These are phyloP conservation scores for Schwanniomyces pseudopolymorphus DNA, from an alignment of 805 yeast genomes.

Conservation along the genomic window DNA sequence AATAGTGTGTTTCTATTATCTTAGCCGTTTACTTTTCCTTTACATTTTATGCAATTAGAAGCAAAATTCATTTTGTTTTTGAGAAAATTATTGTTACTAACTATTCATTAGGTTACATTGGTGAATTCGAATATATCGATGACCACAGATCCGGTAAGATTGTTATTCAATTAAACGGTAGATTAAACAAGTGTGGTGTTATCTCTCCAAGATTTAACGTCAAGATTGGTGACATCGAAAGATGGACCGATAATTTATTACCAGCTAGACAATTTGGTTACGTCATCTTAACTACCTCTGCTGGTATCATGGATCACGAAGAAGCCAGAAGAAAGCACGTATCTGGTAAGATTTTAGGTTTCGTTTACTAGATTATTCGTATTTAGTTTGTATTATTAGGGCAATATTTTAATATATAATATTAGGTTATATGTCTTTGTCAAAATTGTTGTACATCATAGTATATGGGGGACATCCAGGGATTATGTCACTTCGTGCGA, in stretches of 20 bases:
- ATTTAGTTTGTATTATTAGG: constrained; percentile 1
- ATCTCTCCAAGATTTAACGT: constrained; percentile 98
- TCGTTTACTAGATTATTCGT: constrained; percentile 67
- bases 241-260: constrained; percentile 96
- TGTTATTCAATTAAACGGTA: constrained; percentile 95
- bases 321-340: constrained; percentile 99
- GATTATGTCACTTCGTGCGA: no score
- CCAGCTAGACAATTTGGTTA: constrained; percentile 99
- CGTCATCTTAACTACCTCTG: constrained; percentile 97
- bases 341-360: constrained; percentile 97
- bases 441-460: neutral
- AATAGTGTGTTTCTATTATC: constrained; percentile 19
- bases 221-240: constrained; percentile 91
- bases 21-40: constrained; percentile 68
- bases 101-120: constrained; percentile 71
- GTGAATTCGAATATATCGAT: constrained; percentile 96
- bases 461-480: no score
- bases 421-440: neutral
- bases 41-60: constrained; percentile 34
- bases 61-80: neutral
- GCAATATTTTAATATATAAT: neutral
- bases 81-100: constrained; percentile 15
- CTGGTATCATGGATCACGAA: constrained; percentile 99
- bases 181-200: constrained; percentile 98
- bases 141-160: constrained; percentile 99